Percentiles rank a stretch among this genome's conserved stretches.
phyloP scores from a whole-genome alignment of 2,329 filamentous ascomycete genomes.

The Cucurbitaria berberidis region DNA sequence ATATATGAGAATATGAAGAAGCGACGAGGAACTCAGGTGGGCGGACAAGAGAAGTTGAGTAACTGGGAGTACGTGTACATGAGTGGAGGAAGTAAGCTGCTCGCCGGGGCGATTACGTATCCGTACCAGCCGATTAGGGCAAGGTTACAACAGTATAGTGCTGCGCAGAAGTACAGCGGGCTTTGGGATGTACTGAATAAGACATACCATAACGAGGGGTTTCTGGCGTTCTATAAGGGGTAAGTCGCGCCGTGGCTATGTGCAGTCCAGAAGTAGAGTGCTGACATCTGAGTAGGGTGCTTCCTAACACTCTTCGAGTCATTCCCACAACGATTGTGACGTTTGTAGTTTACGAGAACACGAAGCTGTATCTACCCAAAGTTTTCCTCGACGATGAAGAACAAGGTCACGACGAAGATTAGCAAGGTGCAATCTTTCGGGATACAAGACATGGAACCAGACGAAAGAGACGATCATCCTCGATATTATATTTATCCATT shows the following conservation, averaged over 20 bases:
- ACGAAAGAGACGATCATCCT: background rate
- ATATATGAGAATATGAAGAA: conserved; percentile 82
- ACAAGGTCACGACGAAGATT: conserved; percentile 39
- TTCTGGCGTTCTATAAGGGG: conserved; percentile 89
- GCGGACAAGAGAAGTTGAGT: conserved; percentile 56
- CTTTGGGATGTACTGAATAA: conserved; percentile 73
- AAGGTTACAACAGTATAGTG: conserved; percentile 87
- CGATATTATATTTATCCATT: background rate
- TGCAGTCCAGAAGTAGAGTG: background rate
- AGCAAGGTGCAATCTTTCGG: background rate
- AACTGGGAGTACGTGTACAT: conserved; percentile 82
- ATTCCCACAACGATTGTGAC: conserved; percentile 96
- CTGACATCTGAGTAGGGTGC: conserved; percentile 56
- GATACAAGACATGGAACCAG: background rate
- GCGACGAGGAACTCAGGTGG: conserved; percentile 57
- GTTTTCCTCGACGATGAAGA: conserved; percentile 46
- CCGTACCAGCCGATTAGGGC: conserved; percentile 93
- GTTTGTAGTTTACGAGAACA: conserved; percentile 96
- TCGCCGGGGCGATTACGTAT: conserved; percentile 89
- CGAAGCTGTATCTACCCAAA: conserved; percentile 70
- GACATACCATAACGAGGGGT: conserved; percentile 80
- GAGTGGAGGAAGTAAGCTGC: conserved; percentile 81
- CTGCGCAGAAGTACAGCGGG: conserved; percentile 73
- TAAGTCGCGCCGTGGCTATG: conserved; percentile 23
- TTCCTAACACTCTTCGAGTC: conserved; percentile 87